phyloP scores from a whole-genome alignment of 371 early-diverging fungal species.

The Apophysomyces trapeziformis region DNA sequence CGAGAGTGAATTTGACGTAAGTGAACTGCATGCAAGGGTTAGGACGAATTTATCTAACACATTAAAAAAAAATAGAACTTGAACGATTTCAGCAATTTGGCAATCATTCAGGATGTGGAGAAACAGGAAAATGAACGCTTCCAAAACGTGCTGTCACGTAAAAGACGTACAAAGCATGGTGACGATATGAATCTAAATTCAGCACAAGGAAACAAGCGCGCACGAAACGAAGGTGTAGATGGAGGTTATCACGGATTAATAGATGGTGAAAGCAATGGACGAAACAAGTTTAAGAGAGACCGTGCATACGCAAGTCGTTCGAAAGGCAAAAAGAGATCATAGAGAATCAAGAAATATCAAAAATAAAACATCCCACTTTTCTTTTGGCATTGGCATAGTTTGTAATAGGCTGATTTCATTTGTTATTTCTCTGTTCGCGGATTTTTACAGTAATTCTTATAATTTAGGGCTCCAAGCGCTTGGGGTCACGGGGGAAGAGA shows the following conservation, averaged over 20 bases:
- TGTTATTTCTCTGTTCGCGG: neutral
- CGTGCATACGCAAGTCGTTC: neutral
- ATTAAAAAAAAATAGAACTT: slow-evolving; percentile 47
- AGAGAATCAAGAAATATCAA: neutral
- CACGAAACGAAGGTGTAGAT: neutral
- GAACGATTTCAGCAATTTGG: slow-evolving; percentile 74
- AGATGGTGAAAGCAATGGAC: slow-evolving; percentile 6
- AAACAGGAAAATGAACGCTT: slow-evolving; percentile 57
- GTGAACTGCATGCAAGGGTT: slow-evolving; percentile 2
- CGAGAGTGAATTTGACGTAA: slow-evolving; percentile 87
- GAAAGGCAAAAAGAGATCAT: slow-evolving; percentile 8
- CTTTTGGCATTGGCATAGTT: no score
- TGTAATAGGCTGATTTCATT: neutral
- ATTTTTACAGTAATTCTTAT: neutral
- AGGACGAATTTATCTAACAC: no score
- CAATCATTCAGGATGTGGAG: slow-evolving; percentile 60
- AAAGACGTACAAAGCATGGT: slow-evolving; percentile 26
- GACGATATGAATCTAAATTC: neutral
- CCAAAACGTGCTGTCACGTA: slow-evolving; percentile 57
- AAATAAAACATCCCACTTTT: no score
- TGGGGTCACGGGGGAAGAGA: slow-evolving; percentile 99
- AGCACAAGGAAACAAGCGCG: slow-evolving; percentile 21
- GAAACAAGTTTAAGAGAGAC: slow-evolving; percentile 17
- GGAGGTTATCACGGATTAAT: slow-evolving; percentile 5
- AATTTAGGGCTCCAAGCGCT: slow-evolving; percentile 94